Base-by-base conservation (phyloP, 1,139 yeast species). In the Hansenula lynferdii region DNA sequence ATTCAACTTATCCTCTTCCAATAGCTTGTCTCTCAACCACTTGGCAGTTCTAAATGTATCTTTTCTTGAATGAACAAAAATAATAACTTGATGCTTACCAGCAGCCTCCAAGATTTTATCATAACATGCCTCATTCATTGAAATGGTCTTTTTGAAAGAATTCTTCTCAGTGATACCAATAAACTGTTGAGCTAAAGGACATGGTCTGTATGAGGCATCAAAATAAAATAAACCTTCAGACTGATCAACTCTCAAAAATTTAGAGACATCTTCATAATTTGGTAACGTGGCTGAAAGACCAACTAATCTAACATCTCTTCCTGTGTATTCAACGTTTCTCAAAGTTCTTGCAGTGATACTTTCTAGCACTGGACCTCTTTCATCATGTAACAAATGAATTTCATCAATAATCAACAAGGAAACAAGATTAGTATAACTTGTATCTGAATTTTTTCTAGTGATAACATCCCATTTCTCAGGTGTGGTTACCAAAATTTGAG, bases 391-490 rank as follows among this genome's bases (percentile, higher is more conserved):
- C 42, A 92, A 68, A 67, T 92, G 98, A 45, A 92, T 84, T 61
- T 92, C 98, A 67, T 92, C 98, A 40, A 92, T 80, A 28, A 92
- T 84, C n/a, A 92, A 64, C 12, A 92, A 67, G 34, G 77, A 72
- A 1, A 87, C 94, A 3, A 80, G 63, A 31, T 72, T 70, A 0
- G 81, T 74, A 48, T 79, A 81, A 5, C 82, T 73, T 1, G 72
- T 63, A 42, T 84, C 90, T 8, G 78, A 69, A 31, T 72, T 70
- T 52, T 90, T 90, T 62, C 97, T 72, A 1, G 97, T 90, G 18
- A 90, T 81, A 23, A 92, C 89, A 62, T 92, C 98, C 97, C 98
- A 92, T 57, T 92, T 92, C 56, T 87, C 96, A 0, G 96, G 96
- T 0, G 98, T 92, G 0, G 97, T 87, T 4, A 92, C 95, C 40